Evolutionary conservation across 768 basidiomycete species (phyloP).

Genomic region (Mycena kentingensis): DNA sequence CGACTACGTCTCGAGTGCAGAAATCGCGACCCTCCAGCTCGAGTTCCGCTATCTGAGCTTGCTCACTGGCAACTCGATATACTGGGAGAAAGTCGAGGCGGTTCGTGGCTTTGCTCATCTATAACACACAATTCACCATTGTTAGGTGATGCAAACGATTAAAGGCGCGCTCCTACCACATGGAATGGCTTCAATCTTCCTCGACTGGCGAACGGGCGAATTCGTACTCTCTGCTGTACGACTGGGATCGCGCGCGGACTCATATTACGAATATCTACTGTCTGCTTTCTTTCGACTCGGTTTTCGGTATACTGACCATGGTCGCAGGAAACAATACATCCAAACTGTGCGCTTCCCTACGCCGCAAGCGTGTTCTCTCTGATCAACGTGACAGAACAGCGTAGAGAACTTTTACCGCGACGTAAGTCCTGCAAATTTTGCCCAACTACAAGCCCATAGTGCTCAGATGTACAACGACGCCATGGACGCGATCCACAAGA

Average conservation of each 20-base stretch:
- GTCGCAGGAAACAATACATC: constrained; percentile 68
- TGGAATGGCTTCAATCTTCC: constrained; percentile 82
- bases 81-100: constrained; percentile 80
- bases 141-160: constrained; percentile 67
- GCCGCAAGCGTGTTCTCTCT: neutral
- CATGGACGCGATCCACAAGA: constrained; percentile 77
- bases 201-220: constrained; percentile 52
- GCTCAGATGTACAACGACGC: constrained; percentile 87
- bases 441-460: neutral
- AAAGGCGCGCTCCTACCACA: constrained; percentile 61
- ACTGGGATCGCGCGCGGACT: constrained; percentile 90
- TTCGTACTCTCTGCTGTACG: constrained; percentile 73
- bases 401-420: constrained; percentile 78
- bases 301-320: constrained; percentile 1
- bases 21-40: constrained; percentile 86
- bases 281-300: constrained; percentile 26
- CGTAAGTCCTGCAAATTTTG: constrained; percentile 36
- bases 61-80: constrained; percentile 73
- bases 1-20: constrained; percentile 75
- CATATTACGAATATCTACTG: constrained; percentile 91
- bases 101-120: constrained; percentile 39
- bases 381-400: constrained; percentile 48
- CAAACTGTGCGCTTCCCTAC: constrained; percentile 58
- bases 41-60: constrained; percentile 88
- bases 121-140: neutral